phyloP scores from a whole-genome alignment of 2,329 filamentous ascomycete species.

The Simplicillium aogashimaense region DNA sequence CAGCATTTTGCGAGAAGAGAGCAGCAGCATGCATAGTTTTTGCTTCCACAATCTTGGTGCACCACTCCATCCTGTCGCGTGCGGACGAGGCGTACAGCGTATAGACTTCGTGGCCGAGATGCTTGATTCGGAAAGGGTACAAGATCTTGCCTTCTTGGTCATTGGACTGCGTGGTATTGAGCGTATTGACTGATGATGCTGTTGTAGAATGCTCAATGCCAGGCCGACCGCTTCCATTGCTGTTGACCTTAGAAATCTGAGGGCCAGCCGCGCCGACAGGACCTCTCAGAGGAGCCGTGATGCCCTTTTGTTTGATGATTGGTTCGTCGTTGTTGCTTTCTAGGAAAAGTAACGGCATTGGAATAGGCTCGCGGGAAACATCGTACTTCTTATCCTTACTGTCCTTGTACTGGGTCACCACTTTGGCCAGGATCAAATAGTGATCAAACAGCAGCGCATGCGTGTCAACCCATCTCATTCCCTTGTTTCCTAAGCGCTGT shows the following conservation, averaged over 20 bases:
- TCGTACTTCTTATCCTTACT: constrained; percentile 79
- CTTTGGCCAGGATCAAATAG: constrained; percentile 87
- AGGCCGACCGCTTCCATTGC: constrained; percentile 42
- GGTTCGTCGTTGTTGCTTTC: constrained; percentile 91
- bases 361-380: constrained; percentile 89
- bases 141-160: constrained; percentile 75
- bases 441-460: constrained; percentile 93
- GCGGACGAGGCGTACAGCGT: constrained; percentile 76
- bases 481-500: constrained; percentile 77
- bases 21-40: constrained; percentile 90
- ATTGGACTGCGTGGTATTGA: constrained; percentile 37
- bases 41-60: constrained; percentile 83
- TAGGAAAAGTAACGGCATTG: constrained; percentile 88
- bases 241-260: constrained; percentile 45
- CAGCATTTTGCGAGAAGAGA: constrained; percentile 83
- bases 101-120: constrained; percentile 88
- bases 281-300: constrained; percentile 52
- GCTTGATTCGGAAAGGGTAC: constrained; percentile 92
- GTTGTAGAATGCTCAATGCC: constrained; percentile 60
- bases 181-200: constrained; percentile 44
- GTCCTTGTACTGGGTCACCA: constrained; percentile 57
- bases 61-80: constrained; percentile 77
- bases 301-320: constrained; percentile 72
- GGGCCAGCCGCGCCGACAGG: constrained; percentile 49
- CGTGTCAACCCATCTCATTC: constrained; percentile 88